Conservation (phyloP, 2,329 filamentous ascomycete genomes). For the Grosmannia penicillata region DNA sequence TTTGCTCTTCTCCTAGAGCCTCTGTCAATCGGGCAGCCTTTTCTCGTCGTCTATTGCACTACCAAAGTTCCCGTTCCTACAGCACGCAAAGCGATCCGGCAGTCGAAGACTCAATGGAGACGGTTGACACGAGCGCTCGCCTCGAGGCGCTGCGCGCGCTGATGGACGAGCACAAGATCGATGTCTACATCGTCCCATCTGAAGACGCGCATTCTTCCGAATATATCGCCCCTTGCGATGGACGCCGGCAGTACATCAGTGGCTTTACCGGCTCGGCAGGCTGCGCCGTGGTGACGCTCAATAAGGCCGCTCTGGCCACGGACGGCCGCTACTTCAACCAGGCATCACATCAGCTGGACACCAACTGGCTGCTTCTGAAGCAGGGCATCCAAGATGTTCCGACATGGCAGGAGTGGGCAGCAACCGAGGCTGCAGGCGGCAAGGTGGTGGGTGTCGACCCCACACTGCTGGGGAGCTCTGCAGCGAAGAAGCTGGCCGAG, state of each 20-base stretch:
- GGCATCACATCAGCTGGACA: slow-evolving; percentile 76
- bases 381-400: slow-evolving; percentile 87
- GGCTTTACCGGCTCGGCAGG: slow-evolving; percentile 94
- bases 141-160: slow-evolving; percentile 63
- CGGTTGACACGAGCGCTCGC: slow-evolving; percentile 63
- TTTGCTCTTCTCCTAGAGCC: neutral
- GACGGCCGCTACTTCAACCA: slow-evolving; percentile 98
- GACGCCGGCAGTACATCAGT: slow-evolving; percentile 75
- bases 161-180: slow-evolving; percentile 77
- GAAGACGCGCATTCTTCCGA: slow-evolving; percentile 97
- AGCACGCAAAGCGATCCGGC: slow-evolving; percentile 7
- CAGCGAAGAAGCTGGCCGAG: slow-evolving; percentile 57
- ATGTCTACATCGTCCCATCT: slow-evolving; percentile 89
- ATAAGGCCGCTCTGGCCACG: slow-evolving; percentile 80
- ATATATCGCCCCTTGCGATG: slow-evolving; percentile 95
- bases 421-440: slow-evolving; percentile 70
- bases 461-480: slow-evolving; percentile 58
- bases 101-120: slow-evolving; percentile 44
- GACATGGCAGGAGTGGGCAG: slow-evolving; percentile 94
- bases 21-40: neutral
- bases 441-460: slow-evolving; percentile 88
- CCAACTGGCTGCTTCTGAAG: slow-evolving; percentile 84
- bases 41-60: slow-evolving; percentile 4
- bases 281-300: slow-evolving; percentile 73
- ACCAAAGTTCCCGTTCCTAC: too few relatives aligned